Evolutionary conservation across 305 asterid genomes (phyloP).

Genomic region (Fraxinus paxiana): DNA sequence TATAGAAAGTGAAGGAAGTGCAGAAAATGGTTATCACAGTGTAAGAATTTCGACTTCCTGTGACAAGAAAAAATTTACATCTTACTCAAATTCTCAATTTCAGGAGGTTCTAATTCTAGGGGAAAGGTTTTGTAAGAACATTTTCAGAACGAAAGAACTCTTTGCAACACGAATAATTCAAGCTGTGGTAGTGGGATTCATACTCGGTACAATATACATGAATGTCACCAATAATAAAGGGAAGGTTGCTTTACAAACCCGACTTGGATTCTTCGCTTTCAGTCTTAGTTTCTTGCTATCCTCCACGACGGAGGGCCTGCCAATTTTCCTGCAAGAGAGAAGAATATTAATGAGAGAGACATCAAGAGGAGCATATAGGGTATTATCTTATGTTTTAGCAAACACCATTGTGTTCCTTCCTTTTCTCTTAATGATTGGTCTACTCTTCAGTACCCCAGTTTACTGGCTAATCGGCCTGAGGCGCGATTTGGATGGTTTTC

Average conservation of each 20-base stretch:
- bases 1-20: conserved; percentile 3
- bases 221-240: conserved; percentile 35
- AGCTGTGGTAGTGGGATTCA: conserved; percentile 53
- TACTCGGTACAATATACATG: conserved; percentile 65
- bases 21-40: neutral
- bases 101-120: conserved; percentile 51
- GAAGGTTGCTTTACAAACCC: conserved; percentile 39
- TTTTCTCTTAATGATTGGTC: conserved; percentile 49
- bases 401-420: conserved; percentile 69
- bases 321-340: conserved; percentile 72
- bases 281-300: conserved; percentile 62
- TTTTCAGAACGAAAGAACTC: conserved; percentile 67
- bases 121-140: conserved; percentile 56
- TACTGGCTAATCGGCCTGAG: conserved; percentile 75
- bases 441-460: conserved; percentile 52
- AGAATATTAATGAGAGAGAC: conserved; percentile 62
- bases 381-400: conserved; percentile 61
- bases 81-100: conserved; percentile 39
- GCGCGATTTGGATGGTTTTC: conserved; percentile 43
- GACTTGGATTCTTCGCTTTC: conserved; percentile 72
- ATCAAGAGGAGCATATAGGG: conserved; percentile 66
- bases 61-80: neutral
- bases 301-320: conserved; percentile 71
- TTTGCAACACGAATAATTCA: conserved; percentile 58
- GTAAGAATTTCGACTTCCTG: neutral